These are phyloP conservation scores for Claviceps cyperi DNA, from an alignment of 2,329 filamentous ascomycete species.

Conservation along the genomic window DNA sequence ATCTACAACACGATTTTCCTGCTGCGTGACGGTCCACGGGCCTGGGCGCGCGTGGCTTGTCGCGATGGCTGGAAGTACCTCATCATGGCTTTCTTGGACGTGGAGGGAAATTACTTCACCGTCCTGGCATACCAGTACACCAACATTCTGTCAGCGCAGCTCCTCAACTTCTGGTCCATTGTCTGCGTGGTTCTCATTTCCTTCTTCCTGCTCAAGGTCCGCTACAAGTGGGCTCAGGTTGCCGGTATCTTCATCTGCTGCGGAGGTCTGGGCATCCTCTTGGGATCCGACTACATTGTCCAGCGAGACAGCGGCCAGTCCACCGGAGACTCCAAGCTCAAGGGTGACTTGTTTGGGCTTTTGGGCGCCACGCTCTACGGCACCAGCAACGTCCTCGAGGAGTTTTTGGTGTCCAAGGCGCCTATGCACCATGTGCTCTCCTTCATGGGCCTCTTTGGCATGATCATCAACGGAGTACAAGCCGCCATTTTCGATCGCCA, in stretches of 20 bases:
- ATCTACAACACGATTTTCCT: constrained; percentile 73
- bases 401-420: constrained; percentile 77
- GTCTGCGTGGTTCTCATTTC: constrained; percentile 80
- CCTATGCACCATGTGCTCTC: constrained; percentile 89
- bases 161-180: constrained; percentile 98
- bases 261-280: constrained; percentile 75
- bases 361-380: constrained; percentile 86
- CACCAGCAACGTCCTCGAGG: constrained; percentile 78
- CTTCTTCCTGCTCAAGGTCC: constrained; percentile 68
- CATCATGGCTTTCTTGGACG: constrained; percentile 83
- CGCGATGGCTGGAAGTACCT: constrained; percentile 86
- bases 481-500: constrained; percentile 79
- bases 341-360: constrained; percentile 85
- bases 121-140: constrained; percentile 89
- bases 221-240: constrained; percentile 80
- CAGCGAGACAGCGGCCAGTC: constrained; percentile 57
- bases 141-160: constrained; percentile 79
- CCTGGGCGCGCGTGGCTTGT: constrained; percentile 48
- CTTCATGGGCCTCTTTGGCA: constrained; percentile 77
- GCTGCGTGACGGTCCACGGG: constrained; percentile 61
- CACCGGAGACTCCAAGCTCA: constrained; percentile 52
- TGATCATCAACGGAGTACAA: constrained; percentile 82
- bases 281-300: constrained; percentile 69
- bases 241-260: constrained; percentile 79
- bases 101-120: constrained; percentile 95